These are phyloP conservation scores for Boehmeria nivea DNA, from an alignment of 306 rosid genomes.

Conservation along the genomic window DNA sequence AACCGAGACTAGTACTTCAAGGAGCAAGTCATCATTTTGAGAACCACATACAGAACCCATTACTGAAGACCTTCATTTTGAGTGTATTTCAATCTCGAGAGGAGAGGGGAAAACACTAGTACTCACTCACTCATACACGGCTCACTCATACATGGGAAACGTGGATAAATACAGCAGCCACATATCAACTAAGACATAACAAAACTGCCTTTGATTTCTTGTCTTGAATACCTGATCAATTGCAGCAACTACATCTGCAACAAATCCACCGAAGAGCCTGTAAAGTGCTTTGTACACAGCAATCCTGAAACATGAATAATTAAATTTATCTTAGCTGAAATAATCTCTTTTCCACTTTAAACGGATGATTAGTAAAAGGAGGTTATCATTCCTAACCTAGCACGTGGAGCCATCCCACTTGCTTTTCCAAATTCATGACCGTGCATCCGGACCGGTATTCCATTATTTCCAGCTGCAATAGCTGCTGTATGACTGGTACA, in stretches of 20 bases:
- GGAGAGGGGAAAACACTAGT: no score
- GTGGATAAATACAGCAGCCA: not conserved
- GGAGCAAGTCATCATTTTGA: no score
- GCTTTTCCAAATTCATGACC: constrained; percentile 98
- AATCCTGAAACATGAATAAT: constrained; percentile 54
- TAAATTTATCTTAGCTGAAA: constrained; percentile 20
- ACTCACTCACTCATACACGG: no score
- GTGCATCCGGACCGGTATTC: constrained; percentile 88
- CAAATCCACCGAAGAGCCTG: constrained; percentile 91
- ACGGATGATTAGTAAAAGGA: constrained; percentile 5
- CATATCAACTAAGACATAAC: not conserved
- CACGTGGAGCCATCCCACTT: constrained; percentile 99
- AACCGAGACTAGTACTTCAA: no score
- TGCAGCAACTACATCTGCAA: constrained; percentile 98
- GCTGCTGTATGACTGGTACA: constrained; percentile 87
- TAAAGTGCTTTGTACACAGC: constrained; percentile 98
- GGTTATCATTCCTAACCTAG: constrained; percentile 62
- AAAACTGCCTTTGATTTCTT: constrained; percentile 10
- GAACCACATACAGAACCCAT: no score
- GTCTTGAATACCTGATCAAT: constrained; percentile 88
- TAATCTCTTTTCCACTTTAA: constrained; percentile 24
- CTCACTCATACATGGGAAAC: not conserved
- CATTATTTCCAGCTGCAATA: constrained; percentile 99
- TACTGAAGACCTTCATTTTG: no score
- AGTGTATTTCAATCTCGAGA: no score